A percentile compares a stretch with the other conserved stretches of the same genome.
Evolutionary conservation across 2,329 filamentous ascomycete species (phyloP).

Genomic region (Karstenula rhodostoma): DNA sequence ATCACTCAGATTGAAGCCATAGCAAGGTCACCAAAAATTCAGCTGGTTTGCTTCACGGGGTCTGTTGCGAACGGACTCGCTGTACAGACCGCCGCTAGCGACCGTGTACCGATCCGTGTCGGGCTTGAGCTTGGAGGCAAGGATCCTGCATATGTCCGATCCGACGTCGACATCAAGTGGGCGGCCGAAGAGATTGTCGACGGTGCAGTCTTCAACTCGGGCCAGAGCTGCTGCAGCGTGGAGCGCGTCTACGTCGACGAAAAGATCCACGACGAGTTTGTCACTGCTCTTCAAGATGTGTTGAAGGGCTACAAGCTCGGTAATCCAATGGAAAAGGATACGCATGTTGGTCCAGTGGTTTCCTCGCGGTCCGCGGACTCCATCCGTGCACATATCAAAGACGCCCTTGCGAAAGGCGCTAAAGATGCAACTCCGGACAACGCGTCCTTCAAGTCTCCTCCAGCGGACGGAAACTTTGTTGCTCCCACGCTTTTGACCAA

Average conservation of each 20-base stretch:
- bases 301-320: conserved; percentile 82
- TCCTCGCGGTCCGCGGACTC: conserved; percentile 79
- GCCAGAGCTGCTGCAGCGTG: conserved; percentile 95
- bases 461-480: conserved; percentile 85
- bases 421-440: conserved; percentile 86
- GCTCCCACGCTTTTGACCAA: conserved; percentile 82
- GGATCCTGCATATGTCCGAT: conserved; percentile 88
- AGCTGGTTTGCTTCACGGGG: conserved; percentile 90
- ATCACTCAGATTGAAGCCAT: conserved; percentile 78
- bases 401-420: conserved; percentile 84
- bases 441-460: conserved; percentile 74
- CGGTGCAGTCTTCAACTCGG: conserved; percentile 95
- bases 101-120: conserved; percentile 80
- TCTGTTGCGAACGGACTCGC: conserved; percentile 87
- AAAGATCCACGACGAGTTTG: conserved; percentile 82
- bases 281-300: conserved; percentile 80
- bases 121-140: conserved; percentile 94
- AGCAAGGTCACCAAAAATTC: conserved; percentile 77
- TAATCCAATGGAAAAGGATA: conserved; percentile 81
- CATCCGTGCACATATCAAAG: conserved; percentile 80
- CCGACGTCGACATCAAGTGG: conserved; percentile 88
- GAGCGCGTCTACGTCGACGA: conserved; percentile 92
- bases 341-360: conserved; percentile 87
- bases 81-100: conserved; percentile 83
- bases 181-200: conserved; percentile 94